These are phyloP conservation scores for Ottelia alismoides DNA, from an alignment of 106 monocot species.

Conservation along the genomic window DNA sequence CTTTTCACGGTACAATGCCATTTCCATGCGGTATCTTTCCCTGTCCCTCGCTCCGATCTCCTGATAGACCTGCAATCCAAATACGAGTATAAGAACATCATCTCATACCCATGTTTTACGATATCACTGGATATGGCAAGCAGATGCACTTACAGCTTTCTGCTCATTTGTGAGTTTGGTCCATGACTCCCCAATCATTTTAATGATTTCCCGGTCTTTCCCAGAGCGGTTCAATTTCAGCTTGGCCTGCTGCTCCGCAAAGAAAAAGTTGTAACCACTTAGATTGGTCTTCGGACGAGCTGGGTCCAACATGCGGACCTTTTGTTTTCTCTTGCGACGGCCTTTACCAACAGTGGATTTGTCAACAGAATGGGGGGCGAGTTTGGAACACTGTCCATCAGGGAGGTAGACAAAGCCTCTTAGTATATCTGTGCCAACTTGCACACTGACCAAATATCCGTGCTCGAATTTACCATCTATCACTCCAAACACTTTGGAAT, in stretches of 20 bases:
- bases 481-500: constrained; percentile 38
- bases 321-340: constrained; percentile 51
- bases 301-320: constrained; percentile 62
- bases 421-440: constrained; percentile 31
- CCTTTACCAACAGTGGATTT: constrained; percentile 1
- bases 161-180: constrained; percentile 58
- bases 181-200: constrained; percentile 88
- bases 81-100: neutral
- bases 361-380: constrained; percentile 3
- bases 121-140: neutral
- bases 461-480: constrained; percentile 93
- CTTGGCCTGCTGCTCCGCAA: constrained; percentile 80
- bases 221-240: constrained; percentile 70
- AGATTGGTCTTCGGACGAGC: constrained; percentile 83
- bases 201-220: constrained; percentile 78
- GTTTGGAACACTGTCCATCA: constrained; percentile 10
- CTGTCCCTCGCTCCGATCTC: constrained; percentile 80
- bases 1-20: constrained; percentile 58
- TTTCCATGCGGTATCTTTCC: constrained; percentile 73
- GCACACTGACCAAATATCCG: constrained; percentile 77
- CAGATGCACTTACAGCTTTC: constrained; percentile 56
- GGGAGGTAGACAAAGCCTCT: constrained; percentile 62
- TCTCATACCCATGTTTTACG: neutral
- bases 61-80: constrained; percentile 77
- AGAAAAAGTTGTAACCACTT: constrained; percentile 99